A percentile compares a stretch with the other conserved stretches of the same genome.
Conservation (phyloP, 2,329 filamentous ascomycete species). For the Beauveria asiatica region DNA sequence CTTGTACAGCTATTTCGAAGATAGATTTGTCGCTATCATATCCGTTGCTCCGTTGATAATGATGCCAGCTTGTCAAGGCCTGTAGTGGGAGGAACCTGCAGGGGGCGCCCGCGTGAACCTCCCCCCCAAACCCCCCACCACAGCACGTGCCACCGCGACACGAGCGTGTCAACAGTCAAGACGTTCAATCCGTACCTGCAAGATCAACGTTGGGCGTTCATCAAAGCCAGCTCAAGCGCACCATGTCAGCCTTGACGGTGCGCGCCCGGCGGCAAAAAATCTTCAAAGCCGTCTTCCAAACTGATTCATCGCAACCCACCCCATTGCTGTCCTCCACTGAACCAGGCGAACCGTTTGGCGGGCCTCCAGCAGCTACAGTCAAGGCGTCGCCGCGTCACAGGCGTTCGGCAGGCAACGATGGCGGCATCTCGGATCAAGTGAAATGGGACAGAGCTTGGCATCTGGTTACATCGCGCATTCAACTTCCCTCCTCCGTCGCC, state of each 20-base stretch:
- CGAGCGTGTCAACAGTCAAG: background rate
- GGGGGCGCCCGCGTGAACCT: background rate
- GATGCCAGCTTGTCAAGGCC: background rate
- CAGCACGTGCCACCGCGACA: constrained; percentile 6
- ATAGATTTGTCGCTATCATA: no score
- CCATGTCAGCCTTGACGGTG: constrained; percentile 35
- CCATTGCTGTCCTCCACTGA: constrained; percentile 32
- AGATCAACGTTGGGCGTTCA: background rate
- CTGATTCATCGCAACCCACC: constrained; percentile 41
- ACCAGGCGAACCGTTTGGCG: constrained; percentile 39
- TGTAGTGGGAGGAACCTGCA: background rate
- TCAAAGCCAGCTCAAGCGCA: background rate
- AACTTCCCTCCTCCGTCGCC: constrained; percentile 46
- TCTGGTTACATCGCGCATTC: constrained; percentile 48
- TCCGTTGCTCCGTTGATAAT: no score
- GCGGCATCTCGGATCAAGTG: constrained; percentile 37
- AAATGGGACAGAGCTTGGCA: constrained; percentile 56
- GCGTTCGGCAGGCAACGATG: constrained; percentile 5
- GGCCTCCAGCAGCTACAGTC: constrained; percentile 20
- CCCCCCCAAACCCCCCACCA: background rate
- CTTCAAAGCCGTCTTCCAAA: constrained; percentile 48
- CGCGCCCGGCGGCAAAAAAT: constrained; percentile 39
- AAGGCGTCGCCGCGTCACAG: constrained; percentile 16
- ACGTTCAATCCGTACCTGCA: background rate
- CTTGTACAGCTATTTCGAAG: no score